Base-by-base conservation (phyloP, 805 yeast species). In the Kuraishia piskuri region DNA sequence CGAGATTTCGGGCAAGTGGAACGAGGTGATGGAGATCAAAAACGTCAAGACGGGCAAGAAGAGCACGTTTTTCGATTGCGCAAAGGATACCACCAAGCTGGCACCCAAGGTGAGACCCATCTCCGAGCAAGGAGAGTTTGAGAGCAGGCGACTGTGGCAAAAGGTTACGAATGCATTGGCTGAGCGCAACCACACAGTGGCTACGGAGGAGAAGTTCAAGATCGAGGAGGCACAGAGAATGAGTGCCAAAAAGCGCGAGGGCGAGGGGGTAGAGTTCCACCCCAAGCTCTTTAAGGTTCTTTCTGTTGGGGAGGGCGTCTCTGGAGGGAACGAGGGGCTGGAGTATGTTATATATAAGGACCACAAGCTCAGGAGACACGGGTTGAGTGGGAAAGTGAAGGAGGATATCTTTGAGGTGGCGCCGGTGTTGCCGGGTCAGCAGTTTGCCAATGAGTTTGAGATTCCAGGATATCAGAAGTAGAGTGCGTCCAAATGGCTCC, bases 1-100 rank as follows among this genome's bases (percentile, higher is more conserved):
- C 63, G 87, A 82, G 59, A 74, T 92, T 44, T 61, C 85, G 10
- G 99, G 99, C 14, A 92, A 94, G 68, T 94, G 99, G 99, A 90
- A 90, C 68, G 96, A 85, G 57, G 73, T 82, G 1, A 84, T 94
- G 79, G 77, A 83, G 53, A 79, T 90, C 50, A 85, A 81, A 63
- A 75, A 82, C 57, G 57, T 76, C 50, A 65, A 66, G 51, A 76
- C 80, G 0, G 75, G 75, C 2, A 70, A 78, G 54, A 77, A 78
- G 55, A 64, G 72, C 5, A 73, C 75, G 4, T 76, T 86, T 31
- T 80, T 85, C 57, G 88, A 87, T 61, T 83, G 94, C 3, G 60
- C 61, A n/a, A 72, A 72, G 24, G 52, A 50, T 24, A 76, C 88
- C 2, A 60, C 58, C 1, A 82, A 83, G 1, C 57, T 71, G 31